phyloP scores from a whole-genome alignment of 352 stramenopile species.

The Thalassiosira oceanica region DNA sequence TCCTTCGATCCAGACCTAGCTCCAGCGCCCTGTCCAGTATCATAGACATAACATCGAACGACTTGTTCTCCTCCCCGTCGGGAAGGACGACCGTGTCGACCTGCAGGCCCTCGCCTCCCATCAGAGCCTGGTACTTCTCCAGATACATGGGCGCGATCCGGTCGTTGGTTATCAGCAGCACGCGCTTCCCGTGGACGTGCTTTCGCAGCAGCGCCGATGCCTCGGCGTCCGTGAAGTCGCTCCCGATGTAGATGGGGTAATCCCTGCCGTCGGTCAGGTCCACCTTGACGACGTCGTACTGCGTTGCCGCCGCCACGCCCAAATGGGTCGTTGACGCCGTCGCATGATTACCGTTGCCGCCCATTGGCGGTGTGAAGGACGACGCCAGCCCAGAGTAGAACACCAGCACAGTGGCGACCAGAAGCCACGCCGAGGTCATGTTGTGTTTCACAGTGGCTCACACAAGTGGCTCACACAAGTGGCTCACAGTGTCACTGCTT shows the following conservation, averaged over 20 bases:
- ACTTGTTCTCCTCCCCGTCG: conserved; percentile 86
- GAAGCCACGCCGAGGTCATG: too few relatives aligned
- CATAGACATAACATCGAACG: conserved; percentile 85
- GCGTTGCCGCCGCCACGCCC: conserved; percentile 2
- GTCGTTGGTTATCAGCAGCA: conserved; percentile 77
- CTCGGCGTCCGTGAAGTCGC: conserved; percentile 57
- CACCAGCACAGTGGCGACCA: too few relatives aligned
- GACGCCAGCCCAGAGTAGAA: too few relatives aligned
- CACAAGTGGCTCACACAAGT: too few relatives aligned
- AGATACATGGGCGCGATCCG: conserved; percentile 73
- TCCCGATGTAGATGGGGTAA: conserved; percentile 82
- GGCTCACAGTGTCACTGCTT: too few relatives aligned
- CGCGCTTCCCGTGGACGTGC: conserved; percentile 63
- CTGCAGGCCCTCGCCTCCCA: conserved; percentile 12
- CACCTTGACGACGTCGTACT: conserved; percentile 73
- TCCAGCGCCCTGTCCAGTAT: conserved; percentile 84
- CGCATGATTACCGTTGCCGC: too few relatives aligned
- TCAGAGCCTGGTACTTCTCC: conserved; percentile 60
- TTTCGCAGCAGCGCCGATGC: conserved; percentile 52
- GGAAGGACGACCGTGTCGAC: conserved; percentile 73
- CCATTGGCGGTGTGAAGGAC: too few relatives aligned
- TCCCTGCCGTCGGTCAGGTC: conserved; percentile 71
- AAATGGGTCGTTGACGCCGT: neutral
- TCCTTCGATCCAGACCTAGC: conserved; percentile 80
- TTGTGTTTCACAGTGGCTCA: too few relatives aligned